Evolutionary conservation across 306 rosid genomes (phyloP).

Genomic region (Cicer arietinum): DNA sequence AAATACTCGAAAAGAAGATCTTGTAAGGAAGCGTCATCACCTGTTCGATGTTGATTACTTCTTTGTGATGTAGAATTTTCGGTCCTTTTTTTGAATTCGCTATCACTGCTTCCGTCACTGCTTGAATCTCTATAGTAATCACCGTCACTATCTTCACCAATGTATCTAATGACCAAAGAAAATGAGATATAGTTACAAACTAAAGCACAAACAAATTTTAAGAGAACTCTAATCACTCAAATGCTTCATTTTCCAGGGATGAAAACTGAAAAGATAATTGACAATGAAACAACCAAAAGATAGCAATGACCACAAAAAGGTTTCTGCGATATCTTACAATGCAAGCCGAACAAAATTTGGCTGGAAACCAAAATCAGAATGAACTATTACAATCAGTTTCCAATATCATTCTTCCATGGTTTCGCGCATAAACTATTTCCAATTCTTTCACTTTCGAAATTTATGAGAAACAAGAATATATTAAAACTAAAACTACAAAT

Average conservation of each 20-base stretch:
- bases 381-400: constrained; percentile 7
- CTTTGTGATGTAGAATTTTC: constrained; percentile 47
- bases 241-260: too few species aligned
- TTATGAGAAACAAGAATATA: background rate
- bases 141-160: constrained; percentile 64
- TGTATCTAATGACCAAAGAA: constrained; percentile 55
- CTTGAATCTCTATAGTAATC: constrained; percentile 76
- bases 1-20: constrained; percentile 76
- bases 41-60: constrained; percentile 43
- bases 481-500: background rate
- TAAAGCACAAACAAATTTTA: background rate
- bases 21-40: constrained; percentile 46
- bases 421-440: background rate
- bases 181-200: constrained; percentile 31
- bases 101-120: constrained; percentile 84
- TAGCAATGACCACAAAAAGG: background rate
- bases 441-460: background rate
- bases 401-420: background rate
- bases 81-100: constrained; percentile 58
- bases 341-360: constrained; percentile 4
- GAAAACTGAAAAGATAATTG: too few species aligned
- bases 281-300: background rate
- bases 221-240: too few species aligned
- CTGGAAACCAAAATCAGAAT: constrained; percentile 9
- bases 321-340: constrained; percentile 6